Percentiles rank a stretch among this genome's conserved stretches.
Conservation (phyloP, 306 rosid genomes). For the Acacia confusa region DNA sequence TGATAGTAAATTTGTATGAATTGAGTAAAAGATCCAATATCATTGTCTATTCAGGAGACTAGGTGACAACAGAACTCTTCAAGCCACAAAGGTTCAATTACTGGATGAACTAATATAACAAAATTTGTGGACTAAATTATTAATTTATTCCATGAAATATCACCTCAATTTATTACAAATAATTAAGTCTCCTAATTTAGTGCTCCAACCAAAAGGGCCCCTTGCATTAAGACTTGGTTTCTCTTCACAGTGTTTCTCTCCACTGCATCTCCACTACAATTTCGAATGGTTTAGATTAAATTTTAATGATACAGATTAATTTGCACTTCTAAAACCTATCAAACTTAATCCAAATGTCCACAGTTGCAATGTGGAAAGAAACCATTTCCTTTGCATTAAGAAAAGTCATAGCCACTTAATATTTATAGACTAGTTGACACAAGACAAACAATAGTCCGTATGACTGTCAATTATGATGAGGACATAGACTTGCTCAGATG, state of each 20-base stretch:
- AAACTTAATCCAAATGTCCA: neutral
- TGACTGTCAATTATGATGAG: neutral
- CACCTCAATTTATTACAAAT: neutral
- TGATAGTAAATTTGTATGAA: neutral
- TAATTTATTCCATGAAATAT: neutral
- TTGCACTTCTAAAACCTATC: neutral
- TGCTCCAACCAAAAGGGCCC: neutral
- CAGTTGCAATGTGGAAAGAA: neutral
- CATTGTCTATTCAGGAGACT: neutral
- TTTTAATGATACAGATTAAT: neutral
- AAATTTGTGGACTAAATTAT: neutral
- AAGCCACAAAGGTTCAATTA: constrained; percentile 18
- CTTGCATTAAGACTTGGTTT: neutral
- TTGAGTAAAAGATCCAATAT: constrained; percentile 25
- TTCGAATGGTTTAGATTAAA: neutral
- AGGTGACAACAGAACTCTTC: constrained; percentile 11
- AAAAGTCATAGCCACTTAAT: neutral
- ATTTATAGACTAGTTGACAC: neutral
- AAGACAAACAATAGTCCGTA: neutral
- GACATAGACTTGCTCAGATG: neutral
- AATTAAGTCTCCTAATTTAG: neutral
- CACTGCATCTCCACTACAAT: neutral
- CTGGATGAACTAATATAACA: constrained; percentile 8
- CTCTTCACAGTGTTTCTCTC: neutral
- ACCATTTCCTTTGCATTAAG: neutral